Evolutionary conservation across 306 rosid genomes (phyloP), one percentile per base, ranked within the genome.

Genomic region (Elaeagnus macrophylla): DNA sequence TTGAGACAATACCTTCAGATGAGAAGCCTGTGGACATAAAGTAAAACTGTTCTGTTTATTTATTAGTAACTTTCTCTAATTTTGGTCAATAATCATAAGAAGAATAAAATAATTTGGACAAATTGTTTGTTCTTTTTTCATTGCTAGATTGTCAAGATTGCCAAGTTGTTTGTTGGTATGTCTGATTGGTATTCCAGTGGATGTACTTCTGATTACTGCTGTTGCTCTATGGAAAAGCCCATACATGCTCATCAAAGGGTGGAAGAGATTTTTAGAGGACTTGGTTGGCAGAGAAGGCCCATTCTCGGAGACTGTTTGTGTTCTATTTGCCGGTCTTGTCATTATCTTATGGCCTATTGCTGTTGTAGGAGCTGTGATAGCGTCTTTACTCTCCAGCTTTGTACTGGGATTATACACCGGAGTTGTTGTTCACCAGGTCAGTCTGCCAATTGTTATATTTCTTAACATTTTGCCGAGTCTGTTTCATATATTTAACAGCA

Each of bases 241-340:
- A 16, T 84, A 48, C 70, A 84, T 88, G 94, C 65, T 88, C 19
- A 72, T 84, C 18, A 73, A 35, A 80, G 94, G 96, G 17, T 88
- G 96, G 94, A 81, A 88, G 75, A 84, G 96, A 70, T 75, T 88
- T 39, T 63, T 84, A 32, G 94, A 84, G 76, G 96, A 88, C 61
- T 70, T 84, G 75, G 57, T 88, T 54, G 96, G 90, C 54, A 75
- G 96, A 62, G 88, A 77, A 57, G 96, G 96, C 60, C 94, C 96
- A 42, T 88, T 88, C 71, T 41, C 80, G 72, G 96, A 88, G 76
- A 66, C 85, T 0, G 83, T 76, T 32, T 88, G 96, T 55, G 86
- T 88, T 36, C 94, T 94, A 36, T 88, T 88, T 68, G 96, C 96
- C 20, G 94, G 81, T 45, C 76, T 88, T 58, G 83, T 94, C 44